Base-by-base conservation (phyloP, 495 filamentous ascomycete species). In the Penicillium subrubescens region DNA sequence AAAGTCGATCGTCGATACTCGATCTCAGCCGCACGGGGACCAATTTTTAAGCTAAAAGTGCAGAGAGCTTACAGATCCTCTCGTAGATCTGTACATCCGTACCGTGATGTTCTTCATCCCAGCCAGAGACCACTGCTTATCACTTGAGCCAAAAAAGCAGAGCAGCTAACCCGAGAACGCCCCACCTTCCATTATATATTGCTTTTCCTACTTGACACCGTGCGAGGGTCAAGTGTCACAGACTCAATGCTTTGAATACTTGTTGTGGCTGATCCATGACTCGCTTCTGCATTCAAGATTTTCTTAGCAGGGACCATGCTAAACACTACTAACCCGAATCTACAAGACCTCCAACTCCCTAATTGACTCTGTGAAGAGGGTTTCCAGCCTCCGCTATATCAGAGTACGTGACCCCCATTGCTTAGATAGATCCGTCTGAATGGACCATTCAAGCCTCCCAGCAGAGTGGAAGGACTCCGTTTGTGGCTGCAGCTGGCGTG, bases 401-500 rank as follows among this genome's bases (percentile, higher is more conserved):
- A 29, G 7, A 17, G 48, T 25, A 51, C 23, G 29, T 27, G 23
- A 27, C 12, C 3, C 6, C 23, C 25, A 29, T 29, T 29, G 12
- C 48, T 29, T 29, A 25, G 25, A 51, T 7, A 5, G 23, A 12
- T 29, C 48, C 25, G 5, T 29, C 12, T 51, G 23, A 15, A 27
- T 29, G 25, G 23, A 3, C 23, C 25, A 27, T 27, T 23, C 19
- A 51, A 51, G 23, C 25, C 48, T 51, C 15, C 60, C 51, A 50
- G 12, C 7, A 62, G 55, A 55, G 48, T 35, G 48, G 41, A 64
- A 33, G 33, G 11, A 19, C 43, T 53, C 25, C 23, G 35, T 60
- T 50, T 64, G 57, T 64, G 62, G 62, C 55, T 64, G 57, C 56
- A 64, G 57, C 33, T 34, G 44, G 41, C 27, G 5, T 51, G 37